Percentiles rank a stretch among this genome's conserved stretches.
These are phyloP conservation scores for Arthromyces matolae DNA, from an alignment of 768 basidiomycete species.

Conservation along the genomic window DNA sequence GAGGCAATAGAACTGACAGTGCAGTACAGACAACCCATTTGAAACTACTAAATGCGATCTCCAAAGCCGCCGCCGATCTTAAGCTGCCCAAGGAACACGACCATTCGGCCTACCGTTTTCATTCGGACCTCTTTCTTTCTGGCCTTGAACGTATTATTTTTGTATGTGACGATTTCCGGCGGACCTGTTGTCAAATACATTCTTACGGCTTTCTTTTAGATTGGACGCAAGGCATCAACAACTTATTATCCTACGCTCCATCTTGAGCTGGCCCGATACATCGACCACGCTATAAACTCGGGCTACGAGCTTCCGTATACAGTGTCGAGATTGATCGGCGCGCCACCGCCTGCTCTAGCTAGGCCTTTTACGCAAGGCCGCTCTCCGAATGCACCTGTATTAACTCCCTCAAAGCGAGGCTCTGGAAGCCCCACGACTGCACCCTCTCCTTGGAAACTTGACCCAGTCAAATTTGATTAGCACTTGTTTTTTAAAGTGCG, in stretches of 20 bases:
- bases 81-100: slow-evolving; percentile 65
- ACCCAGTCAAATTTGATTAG: slow-evolving; percentile 41
- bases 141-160: slow-evolving; percentile 89
- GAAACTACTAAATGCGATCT: slow-evolving; percentile 79
- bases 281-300: slow-evolving; percentile 59
- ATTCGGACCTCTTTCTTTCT: slow-evolving; percentile 82
- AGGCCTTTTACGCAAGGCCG: slow-evolving; percentile 36
- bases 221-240: slow-evolving; percentile 90
- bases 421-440: slow-evolving; percentile 28
- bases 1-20: neutral
- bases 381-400: slow-evolving; percentile 20
- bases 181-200: neutral
- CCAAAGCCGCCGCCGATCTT: slow-evolving; percentile 59
- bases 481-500: neutral
- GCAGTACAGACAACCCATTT: slow-evolving; percentile 76
- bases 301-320: slow-evolving; percentile 81
- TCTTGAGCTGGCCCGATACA: slow-evolving; percentile 88
- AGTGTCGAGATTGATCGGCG: slow-evolving; percentile 72
- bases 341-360: slow-evolving; percentile 64
- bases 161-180: slow-evolving; percentile 59
- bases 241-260: slow-evolving; percentile 94
- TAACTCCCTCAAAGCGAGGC: slow-evolving; percentile 22
- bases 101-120: slow-evolving; percentile 78
- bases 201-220: slow-evolving; percentile 40
- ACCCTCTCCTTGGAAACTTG: slow-evolving; percentile 41